Base-by-base conservation (phyloP, 768 basidiomycete genomes). In the Rhodotorula babjevae region DNA sequence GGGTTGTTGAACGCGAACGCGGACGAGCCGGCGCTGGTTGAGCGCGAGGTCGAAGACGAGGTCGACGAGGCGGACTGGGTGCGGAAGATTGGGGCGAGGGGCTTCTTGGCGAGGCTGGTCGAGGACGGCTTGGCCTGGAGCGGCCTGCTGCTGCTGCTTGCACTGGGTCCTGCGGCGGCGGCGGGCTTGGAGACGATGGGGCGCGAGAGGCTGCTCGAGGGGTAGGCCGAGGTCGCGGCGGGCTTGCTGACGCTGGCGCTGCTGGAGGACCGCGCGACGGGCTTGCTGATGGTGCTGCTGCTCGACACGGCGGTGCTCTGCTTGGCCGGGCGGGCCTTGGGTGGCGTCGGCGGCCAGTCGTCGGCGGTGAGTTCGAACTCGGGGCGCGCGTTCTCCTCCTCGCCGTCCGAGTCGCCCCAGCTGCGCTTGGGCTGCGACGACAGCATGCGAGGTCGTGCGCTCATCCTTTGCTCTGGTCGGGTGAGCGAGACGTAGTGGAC, bases 261-360 rank as follows among this genome's bases (percentile, higher is more conserved):
- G n/a, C n/a, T 11, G n/a, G 8, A 2, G 6, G 44, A 46, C 8
- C 44, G 12, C 14, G 14, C 44, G 44, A 46, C 44, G 14, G 60
- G 15, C 60, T 31, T 33, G n/a, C 29, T 27, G 27, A 16, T 18
- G 25, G 27, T 36, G 53, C n/a, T 44, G 21, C 27, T 29, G 31
- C 46, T 23, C 18, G 36, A 5, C 29, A 49, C 21, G 9, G 3
- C 11, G 4, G 29, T 29, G 44, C 57, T 36, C 6, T 52, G 16
- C 56, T 10, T 67, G 49, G 21, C 59, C 55, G 66, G 44, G 25
- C 60, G 33, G 18, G 56, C 33, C 33, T 72, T 63, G 5, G 64
- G 69, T 23, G 74, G 74, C 5, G 70, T 69, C 1, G 68, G 53
- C 10, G 74, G 74, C 74, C 74, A 76, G 14, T 76, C 70, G 9